Evolutionary conservation across 1,284 basidiomycete genomes (phyloP).

Genomic region (Bondarzewia mesenterica): DNA sequence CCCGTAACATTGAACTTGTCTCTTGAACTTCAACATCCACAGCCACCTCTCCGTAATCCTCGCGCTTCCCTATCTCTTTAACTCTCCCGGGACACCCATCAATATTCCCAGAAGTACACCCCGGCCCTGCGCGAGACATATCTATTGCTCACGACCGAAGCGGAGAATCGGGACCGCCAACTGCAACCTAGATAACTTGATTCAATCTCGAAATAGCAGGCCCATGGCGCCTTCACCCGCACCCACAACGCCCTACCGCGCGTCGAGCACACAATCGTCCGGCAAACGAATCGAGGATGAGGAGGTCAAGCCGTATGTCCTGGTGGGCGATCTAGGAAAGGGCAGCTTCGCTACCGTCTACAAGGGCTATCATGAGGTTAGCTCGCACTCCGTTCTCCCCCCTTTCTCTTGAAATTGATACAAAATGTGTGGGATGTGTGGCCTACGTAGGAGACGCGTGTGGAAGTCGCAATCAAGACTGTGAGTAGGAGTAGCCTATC

Average conservation of each 20-base stretch:
- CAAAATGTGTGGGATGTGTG: too few relatives aligned
- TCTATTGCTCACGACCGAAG: neutral
- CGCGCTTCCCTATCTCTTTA: too few relatives aligned
- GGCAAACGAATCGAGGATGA: slow-evolving; percentile 40
- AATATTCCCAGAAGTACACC: too few relatives aligned
- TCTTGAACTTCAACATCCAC: too few relatives aligned
- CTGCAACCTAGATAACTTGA: neutral
- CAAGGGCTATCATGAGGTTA: slow-evolving; percentile 83
- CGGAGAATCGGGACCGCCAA: neutral
- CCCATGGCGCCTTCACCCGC: slow-evolving; percentile 11
- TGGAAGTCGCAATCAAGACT: slow-evolving; percentile 90
- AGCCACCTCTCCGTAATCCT: too few relatives aligned
- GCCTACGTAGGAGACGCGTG: slow-evolving; percentile 72
- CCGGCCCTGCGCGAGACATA: neutral
- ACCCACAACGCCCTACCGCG: slow-evolving; percentile 5
- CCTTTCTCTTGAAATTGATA: neutral
- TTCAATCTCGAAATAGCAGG: too few relatives aligned
- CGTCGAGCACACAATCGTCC: slow-evolving; percentile 3
- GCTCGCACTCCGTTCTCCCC: slow-evolving; percentile 19
- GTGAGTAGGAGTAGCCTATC: slow-evolving; percentile 87
- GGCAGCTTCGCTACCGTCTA: slow-evolving; percentile 97
- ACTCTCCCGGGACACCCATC: too few relatives aligned
- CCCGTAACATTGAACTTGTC: too few relatives aligned
- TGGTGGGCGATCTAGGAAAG: slow-evolving; percentile 68
- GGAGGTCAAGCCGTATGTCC: slow-evolving; percentile 65